Evolutionary conservation across 768 basidiomycete genomes (phyloP).

Genomic region (Termitomyces sp.): DNA sequence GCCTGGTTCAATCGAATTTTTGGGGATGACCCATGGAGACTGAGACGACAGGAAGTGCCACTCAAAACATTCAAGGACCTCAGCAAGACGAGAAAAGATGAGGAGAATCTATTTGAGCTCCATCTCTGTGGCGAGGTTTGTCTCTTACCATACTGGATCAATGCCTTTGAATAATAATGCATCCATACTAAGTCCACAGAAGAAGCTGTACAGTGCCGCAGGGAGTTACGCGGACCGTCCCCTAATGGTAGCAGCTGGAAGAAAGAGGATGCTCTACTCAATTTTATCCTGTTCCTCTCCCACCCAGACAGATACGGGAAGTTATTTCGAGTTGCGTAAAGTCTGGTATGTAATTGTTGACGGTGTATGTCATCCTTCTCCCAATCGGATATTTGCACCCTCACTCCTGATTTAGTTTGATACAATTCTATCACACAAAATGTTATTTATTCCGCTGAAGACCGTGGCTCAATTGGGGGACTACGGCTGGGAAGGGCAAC

Average conservation of each 20-base stretch:
- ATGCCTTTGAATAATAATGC: neutral
- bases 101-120: neutral
- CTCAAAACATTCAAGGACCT: too few relatives aligned
- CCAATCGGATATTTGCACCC: too few relatives aligned
- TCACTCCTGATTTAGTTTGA: too few relatives aligned
- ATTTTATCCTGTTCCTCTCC: neutral
- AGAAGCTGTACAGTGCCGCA: neutral
- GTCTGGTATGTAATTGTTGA: neutral
- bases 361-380: too few relatives aligned
- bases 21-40: too few relatives aligned
- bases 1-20: too few relatives aligned
- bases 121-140: neutral
- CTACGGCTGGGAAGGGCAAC: too few relatives aligned
- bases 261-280: neutral
- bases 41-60: too few relatives aligned
- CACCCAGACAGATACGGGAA: neutral
- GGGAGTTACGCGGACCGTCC: neutral
- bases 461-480: too few relatives aligned
- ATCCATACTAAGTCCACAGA: neutral
- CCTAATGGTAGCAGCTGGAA: neutral
- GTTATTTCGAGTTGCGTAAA: neutral
- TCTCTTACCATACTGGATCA: neutral
- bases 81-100: neutral
- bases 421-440: too few relatives aligned
- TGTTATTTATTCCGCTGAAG: too few relatives aligned